Evolutionary conservation across 768 basidiomycete species (phyloP).

Genomic region (Psilocybe azurescens): DNA sequence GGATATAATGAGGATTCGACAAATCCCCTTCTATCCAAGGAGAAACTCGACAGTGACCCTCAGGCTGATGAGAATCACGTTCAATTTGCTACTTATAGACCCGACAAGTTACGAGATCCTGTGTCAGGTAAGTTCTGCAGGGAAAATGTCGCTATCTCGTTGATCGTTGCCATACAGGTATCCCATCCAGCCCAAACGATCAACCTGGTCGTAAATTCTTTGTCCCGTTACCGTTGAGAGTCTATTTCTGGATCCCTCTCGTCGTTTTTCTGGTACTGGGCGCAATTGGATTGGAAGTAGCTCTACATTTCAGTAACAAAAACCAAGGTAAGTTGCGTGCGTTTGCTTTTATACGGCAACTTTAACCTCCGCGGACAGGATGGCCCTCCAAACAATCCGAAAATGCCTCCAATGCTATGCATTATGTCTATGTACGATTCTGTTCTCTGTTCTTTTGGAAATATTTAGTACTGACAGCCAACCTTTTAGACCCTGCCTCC

Average conservation of each 20-base stretch:
- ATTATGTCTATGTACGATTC: slow-evolving; percentile 57
- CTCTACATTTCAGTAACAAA: slow-evolving; percentile 49
- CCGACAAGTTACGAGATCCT: not conserved
- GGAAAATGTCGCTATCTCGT: not conserved
- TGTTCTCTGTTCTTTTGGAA: not conserved
- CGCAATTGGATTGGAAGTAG: slow-evolving; percentile 52
- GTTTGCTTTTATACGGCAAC: not conserved
- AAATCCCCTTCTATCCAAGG: slow-evolving; percentile 4
- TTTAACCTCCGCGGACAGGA: slow-evolving; percentile 32
- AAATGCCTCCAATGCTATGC: slow-evolving; percentile 42
- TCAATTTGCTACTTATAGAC: slow-evolving; percentile 20
- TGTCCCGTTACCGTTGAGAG: slow-evolving; percentile 50
- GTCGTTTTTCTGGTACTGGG: slow-evolving; percentile 40
- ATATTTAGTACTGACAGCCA: no score
- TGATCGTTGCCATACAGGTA: not conserved
- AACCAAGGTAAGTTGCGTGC: slow-evolving; percentile 40
- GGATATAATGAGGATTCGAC: not conserved
- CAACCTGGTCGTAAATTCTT: slow-evolving; percentile 26
- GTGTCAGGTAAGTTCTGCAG: not conserved
- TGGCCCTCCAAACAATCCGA: slow-evolving; percentile 46
- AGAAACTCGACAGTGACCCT: slow-evolving; percentile 2
- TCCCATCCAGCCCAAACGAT: not conserved
- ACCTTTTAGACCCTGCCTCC: slow-evolving; percentile 53
- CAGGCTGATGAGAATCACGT: slow-evolving; percentile 8
- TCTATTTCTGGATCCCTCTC: slow-evolving; percentile 52